Evolutionary conservation across 192 early-diverging fungal species (phyloP), one percentile per base, ranked within the genome.

Genomic region (Dissophora ornata): DNA sequence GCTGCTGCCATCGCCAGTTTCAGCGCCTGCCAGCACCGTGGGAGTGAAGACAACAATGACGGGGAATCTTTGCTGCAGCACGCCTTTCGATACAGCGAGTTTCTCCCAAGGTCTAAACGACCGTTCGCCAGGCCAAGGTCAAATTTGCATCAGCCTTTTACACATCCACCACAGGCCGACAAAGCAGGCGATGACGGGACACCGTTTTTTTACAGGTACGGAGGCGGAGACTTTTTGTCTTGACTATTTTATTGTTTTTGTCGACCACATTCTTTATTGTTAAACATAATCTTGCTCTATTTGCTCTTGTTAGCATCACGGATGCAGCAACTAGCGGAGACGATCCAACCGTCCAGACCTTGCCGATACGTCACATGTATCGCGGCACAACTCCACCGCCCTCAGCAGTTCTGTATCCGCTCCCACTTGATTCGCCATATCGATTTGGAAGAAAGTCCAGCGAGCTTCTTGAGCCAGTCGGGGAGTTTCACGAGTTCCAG

Each of bases 401-500:
- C 15, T 57, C 40, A 13, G 32, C 48, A 11, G 48, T 53, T 8
- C 15, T 49, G 0, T 77, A 77, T 30, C 73, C 73, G 6, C 40
- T 77, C 1, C 73, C 63, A 19, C 52, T 47, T 4, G 25, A 67
- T 33, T 45, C 73, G 18, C 64, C 73, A 1, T 77, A 77, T 24
- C 65, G 30, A 40, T 77, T 77, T 22, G 24, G 73, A 21, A 49
- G 59, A 36, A 56, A 67, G 32, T 46, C 64, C 7, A 67, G 64
- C 25, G 64, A 67, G 28, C 67, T 56, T 49, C 53, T 77, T 15
- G 73, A 77, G 29, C 73, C 73, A 2, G 73, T 77, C 0, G 73
- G 73, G 28, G 73, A 67, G 36, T 62, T 57, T 47, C 73, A 77
- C 33, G 73, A 77, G 12, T 77, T 77, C 36, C 73, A 77, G 47